Evolutionary conservation across 805 yeast species (phyloP), one percentile per base, ranked within the genome.

Genomic region (Candida verbasci): DNA sequence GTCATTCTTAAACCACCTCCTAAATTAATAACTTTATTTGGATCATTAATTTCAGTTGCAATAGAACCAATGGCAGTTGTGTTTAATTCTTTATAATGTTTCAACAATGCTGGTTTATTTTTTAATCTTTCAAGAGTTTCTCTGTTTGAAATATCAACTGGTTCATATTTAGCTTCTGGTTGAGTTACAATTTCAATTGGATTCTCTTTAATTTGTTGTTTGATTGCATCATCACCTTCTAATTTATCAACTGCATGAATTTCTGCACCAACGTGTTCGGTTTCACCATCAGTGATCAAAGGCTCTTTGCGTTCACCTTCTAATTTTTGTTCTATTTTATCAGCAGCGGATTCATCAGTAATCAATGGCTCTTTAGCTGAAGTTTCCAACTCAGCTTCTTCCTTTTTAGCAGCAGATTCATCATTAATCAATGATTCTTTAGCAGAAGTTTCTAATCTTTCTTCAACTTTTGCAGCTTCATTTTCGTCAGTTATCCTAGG

Each of bases 1-100:
- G 80, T 70, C 62, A 76, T 61, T 31, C 52, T 61, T 52, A 75
- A 62, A 14, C 80, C 80, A 30, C 72, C 68, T 38, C 82, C 82
- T 43, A 76, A 58, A 45, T 72, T 70, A 44, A 75, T 55, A 17
- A 67, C 53, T 53, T 72, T 64, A 44, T 70, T 67, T 2, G 76
- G 74, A 47, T 73, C 76, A 39, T 68, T 72, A 41, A 74, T 58
- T 15, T 29, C 20, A 29, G 53, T 57, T 29, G 69, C 56, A 47
- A 69, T 58, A 7, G 78, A 66, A 34, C 64, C 65, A 35, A 58
- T 52, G n/a, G 78, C 77, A 17, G 72, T 60, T 3, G 62, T 50
- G 45, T 70, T 72, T 49, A 74, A 66, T 38, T 68, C 78, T 43
- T 68, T 58, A 58, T 75, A 76, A 34, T 72, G 62, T 41, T 55